Evolutionary conservation across 148 eudicot species (phyloP).

Genomic region (Camellia sinensis): DNA sequence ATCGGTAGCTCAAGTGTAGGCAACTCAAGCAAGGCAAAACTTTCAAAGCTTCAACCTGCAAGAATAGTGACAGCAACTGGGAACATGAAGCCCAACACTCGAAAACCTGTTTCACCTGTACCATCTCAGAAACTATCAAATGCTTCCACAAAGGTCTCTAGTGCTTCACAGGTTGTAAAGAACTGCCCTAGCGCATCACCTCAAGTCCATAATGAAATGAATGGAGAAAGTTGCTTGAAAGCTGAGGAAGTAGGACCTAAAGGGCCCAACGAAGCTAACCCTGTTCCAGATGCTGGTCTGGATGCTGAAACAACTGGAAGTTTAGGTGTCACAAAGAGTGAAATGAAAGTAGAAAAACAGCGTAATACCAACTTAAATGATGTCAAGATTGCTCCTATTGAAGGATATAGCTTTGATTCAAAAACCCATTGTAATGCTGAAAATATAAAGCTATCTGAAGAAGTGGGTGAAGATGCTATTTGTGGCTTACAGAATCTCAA

Average conservation of each 20-base stretch:
- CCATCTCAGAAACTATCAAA: conserved; percentile 21
- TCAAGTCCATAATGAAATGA: conserved; percentile 7
- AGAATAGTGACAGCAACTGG: conserved; percentile 24
- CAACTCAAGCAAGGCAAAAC: conserved; percentile 40
- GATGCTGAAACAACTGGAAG: conserved; percentile 16
- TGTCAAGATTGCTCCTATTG: conserved; percentile 18
- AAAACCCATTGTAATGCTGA: not conserved
- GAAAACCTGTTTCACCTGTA: conserved; percentile 28
- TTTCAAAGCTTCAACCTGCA: conserved; percentile 29
- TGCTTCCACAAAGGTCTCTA: conserved; percentile 25
- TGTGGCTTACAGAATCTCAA: not conserved
- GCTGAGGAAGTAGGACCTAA: conserved; percentile 10
- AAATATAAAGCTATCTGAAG: conserved; percentile 8
- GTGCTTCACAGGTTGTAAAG: conserved; percentile 19
- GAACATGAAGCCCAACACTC: conserved; percentile 32
- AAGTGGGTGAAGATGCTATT: conserved; percentile 11
- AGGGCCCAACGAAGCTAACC: conserved; percentile 16
- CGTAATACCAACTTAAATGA: conserved; percentile 13
- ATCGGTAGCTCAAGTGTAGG: conserved; percentile 34
- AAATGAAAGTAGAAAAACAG: conserved; percentile 8
- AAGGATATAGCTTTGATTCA: conserved; percentile 2
- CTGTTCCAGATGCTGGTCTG: conserved; percentile 17
- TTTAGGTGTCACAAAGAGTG: conserved; percentile 11
- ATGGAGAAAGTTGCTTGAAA: conserved; percentile 16
- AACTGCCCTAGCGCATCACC: conserved; percentile 16